phyloP scores from a whole-genome alignment of 1,284 basidiomycete genomes.

The Athelia psychrophila region DNA sequence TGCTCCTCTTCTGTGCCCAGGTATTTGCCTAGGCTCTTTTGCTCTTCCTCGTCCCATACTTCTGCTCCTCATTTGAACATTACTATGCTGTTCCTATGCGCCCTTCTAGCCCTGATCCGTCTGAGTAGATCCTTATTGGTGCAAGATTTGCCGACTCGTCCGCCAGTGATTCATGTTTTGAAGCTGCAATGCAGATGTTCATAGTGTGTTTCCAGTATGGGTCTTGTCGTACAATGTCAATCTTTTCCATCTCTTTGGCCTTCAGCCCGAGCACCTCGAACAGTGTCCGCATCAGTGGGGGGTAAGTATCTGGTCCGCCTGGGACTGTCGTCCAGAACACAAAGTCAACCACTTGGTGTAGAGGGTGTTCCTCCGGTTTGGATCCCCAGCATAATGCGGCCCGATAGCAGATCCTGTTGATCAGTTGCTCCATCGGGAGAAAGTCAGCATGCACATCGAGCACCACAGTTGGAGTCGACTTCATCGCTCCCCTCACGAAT shows the following conservation, averaged over 20 bases:
- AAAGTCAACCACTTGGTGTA: not conserved
- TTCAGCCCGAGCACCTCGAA: not conserved
- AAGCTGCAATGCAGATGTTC: not conserved
- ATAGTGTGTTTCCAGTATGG: not conserved
- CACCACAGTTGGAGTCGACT: constrained; percentile 13
- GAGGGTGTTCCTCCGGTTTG: constrained; percentile 7
- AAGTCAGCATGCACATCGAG: constrained; percentile 14
- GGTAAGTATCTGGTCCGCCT: too few relatives aligned
- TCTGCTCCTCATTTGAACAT: not conserved
- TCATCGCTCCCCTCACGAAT: constrained; percentile 15
- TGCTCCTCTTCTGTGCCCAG: too few relatives aligned
- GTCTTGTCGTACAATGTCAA: not conserved
- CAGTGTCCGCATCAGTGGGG: not conserved
- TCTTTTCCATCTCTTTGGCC: not conserved
- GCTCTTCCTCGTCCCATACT: too few relatives aligned
- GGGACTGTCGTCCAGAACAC: not conserved
- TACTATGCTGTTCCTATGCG: constrained; percentile 20
- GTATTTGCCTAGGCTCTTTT: too few relatives aligned
- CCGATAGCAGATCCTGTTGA: constrained; percentile 8
- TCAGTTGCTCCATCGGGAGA: constrained; percentile 11
- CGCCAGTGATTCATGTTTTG: not conserved
- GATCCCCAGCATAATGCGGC: constrained; percentile 6
- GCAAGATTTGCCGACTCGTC: not conserved
- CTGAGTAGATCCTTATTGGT: constrained; percentile 8
- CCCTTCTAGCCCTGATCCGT: constrained; percentile 17